Evolutionary conservation across 345 rosid species (phyloP).

Genomic region (Ricinus communis): DNA sequence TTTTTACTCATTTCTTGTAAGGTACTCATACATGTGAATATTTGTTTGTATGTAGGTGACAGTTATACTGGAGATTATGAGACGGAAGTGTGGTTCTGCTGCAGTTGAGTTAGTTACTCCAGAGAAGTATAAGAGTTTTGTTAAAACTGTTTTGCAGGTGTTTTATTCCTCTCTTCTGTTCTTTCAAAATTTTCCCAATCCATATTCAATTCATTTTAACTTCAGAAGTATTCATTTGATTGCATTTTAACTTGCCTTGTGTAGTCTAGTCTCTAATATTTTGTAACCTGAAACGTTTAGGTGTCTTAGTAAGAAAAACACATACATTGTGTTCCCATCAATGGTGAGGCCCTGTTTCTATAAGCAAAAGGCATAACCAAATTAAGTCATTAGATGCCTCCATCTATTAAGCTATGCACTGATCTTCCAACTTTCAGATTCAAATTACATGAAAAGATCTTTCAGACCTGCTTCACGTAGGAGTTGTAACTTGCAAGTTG

Average conservation of each 20-base stretch:
- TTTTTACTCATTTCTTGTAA: background rate
- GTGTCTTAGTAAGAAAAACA: background rate
- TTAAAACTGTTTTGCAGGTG: conserved; percentile 79
- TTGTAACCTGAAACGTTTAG: background rate
- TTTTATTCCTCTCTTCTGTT: conserved; percentile 2
- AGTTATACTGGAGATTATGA: conserved; percentile 76
- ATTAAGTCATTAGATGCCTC: background rate
- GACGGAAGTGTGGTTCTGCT: conserved; percentile 78
- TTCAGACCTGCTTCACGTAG: background rate
- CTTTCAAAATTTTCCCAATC: background rate
- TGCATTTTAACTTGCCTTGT: background rate
- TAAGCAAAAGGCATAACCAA: background rate
- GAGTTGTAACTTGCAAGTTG: background rate
- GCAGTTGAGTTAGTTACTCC: conserved; percentile 66
- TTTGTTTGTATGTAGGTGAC: conserved; percentile 53
- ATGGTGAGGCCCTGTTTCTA: background rate
- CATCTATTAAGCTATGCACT: background rate
- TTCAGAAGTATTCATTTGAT: background rate
- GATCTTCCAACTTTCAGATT: background rate
- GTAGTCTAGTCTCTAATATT: background rate
- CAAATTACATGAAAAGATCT: background rate
- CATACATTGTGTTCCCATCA: too few relatives aligned
- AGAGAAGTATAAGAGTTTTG: conserved; percentile 65
- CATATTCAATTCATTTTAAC: background rate
- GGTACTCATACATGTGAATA: background rate